Evolutionary conservation across 345 rosid species (phyloP), one percentile per base, ranked within the genome.

Genomic region (Populus deltoides): DNA sequence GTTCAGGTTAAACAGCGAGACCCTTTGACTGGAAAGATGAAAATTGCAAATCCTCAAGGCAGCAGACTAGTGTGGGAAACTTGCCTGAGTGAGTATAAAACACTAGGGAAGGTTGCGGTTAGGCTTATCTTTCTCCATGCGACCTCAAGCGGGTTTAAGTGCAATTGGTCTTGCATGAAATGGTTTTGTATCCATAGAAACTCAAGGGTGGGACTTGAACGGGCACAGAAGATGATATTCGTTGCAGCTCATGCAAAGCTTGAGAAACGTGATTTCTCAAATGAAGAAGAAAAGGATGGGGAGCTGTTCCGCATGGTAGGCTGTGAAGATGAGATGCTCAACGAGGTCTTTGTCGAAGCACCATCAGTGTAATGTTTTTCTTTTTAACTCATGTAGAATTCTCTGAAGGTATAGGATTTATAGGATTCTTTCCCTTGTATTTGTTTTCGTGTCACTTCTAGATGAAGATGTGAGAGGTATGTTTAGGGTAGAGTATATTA

Each of bases 21-120:
- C 75, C 86, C 90, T 20, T 69, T 80, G 72, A 89, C 88, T 4
- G 90, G 91, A 33, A 89, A 87, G 83, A 79, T 89, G 91, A 87
- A 77, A 81, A 83, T 85, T n/a, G 91, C 88, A 38, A 87, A 87
- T 74, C 91, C 91, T 43, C 90, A 89, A 74, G 86, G 90, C 77
- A 83, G 90, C 51, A 89, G 91, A 71, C 83, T 89, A 59, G 90
- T 89, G n/a, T 89, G 91, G 91, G 91, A 89, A 81, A 89, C 91
- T 71, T 85, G 89, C 75, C 81, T 89, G 43, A 84, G 88, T 59
- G 87, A 89, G 63, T 89, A 85, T 78, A 89, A 89, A 76, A 82
- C 88, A 66, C 63, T 89, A 53, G 88, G 88, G 62, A 89, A 85
- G 63, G 85, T 87, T 81, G 91, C 88, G 18, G 86, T 85, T 38